Percentiles rank a stretch among this genome's conserved stretches.
Evolutionary conservation across 148 eudicot species (phyloP).

Genomic region (Arctostaphylos glauca): DNA sequence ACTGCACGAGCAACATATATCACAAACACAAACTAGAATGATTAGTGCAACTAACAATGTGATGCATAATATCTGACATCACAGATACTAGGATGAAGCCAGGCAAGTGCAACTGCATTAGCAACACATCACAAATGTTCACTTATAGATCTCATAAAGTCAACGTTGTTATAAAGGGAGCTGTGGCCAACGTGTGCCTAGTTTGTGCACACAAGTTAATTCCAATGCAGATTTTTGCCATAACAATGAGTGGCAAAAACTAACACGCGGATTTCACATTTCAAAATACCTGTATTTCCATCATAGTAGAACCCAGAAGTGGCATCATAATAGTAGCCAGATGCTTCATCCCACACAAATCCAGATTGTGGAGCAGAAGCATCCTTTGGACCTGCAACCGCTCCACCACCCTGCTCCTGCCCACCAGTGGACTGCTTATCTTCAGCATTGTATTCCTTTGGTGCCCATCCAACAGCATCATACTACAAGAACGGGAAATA

Average conservation of each 20-base stretch:
- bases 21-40: not conserved
- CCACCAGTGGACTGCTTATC: slow-evolving; percentile 55
- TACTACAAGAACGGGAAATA: slow-evolving; percentile 42
- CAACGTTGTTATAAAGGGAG: not conserved
- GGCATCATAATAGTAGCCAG: slow-evolving; percentile 97
- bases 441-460: slow-evolving; percentile 95
- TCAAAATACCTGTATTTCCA: slow-evolving; percentile 73
- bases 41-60: not conserved
- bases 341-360: slow-evolving; percentile 98
- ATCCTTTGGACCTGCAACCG: slow-evolving; percentile 43
- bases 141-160: not conserved
- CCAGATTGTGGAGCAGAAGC: slow-evolving; percentile 88
- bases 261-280: not conserved
- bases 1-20: not conserved
- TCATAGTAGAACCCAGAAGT: slow-evolving; percentile 96
- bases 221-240: not conserved
- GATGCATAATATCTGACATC: not conserved
- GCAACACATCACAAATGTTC: not conserved
- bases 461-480: slow-evolving; percentile 98
- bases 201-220: not conserved
- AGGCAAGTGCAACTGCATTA: not conserved
- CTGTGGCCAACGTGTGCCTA: not conserved
- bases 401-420: slow-evolving; percentile 51
- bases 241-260: not conserved
- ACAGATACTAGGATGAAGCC: not conserved